Conservation (phyloP, 768 basidiomycete genomes). For the Trametes sanguinea region DNA sequence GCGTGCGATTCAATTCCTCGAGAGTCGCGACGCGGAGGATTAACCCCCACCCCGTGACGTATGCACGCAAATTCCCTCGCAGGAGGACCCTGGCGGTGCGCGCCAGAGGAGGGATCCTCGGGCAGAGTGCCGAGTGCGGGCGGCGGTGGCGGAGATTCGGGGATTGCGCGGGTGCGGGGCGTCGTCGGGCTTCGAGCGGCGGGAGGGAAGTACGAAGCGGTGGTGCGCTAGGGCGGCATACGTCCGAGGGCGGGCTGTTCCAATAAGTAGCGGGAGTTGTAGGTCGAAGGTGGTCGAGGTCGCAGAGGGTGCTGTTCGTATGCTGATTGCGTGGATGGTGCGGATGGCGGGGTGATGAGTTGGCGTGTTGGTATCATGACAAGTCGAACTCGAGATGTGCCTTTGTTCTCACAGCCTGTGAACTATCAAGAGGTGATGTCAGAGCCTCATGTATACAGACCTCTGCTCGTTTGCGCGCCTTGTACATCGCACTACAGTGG, state of each 20-base stretch:
- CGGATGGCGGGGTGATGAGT: neutral
- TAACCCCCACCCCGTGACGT: neutral
- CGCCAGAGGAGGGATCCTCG: neutral
- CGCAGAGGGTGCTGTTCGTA: neutral
- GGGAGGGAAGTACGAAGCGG: neutral
- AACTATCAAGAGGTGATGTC: conserved; percentile 1
- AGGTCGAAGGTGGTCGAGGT: no score
- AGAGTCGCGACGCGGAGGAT: neutral
- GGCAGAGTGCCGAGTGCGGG: neutral
- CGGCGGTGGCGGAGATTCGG: neutral
- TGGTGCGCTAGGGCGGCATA: neutral
- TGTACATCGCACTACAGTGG: no score
- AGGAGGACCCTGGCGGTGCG: neutral
- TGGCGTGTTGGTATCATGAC: neutral
- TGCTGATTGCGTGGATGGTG: neutral
- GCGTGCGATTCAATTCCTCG: neutral
- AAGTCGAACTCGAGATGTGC: neutral
- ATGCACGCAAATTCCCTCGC: neutral
- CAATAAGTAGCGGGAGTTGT: no score
- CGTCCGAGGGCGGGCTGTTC: neutral
- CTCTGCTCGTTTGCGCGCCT: neutral
- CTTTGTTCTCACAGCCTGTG: neutral
- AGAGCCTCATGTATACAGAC: neutral
- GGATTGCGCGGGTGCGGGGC: conserved; percentile 8
- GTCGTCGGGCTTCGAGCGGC: neutral